Evolutionary conservation across 2,329 filamentous ascomycete genomes (phyloP).

Genomic region (Leptographium flavum): DNA sequence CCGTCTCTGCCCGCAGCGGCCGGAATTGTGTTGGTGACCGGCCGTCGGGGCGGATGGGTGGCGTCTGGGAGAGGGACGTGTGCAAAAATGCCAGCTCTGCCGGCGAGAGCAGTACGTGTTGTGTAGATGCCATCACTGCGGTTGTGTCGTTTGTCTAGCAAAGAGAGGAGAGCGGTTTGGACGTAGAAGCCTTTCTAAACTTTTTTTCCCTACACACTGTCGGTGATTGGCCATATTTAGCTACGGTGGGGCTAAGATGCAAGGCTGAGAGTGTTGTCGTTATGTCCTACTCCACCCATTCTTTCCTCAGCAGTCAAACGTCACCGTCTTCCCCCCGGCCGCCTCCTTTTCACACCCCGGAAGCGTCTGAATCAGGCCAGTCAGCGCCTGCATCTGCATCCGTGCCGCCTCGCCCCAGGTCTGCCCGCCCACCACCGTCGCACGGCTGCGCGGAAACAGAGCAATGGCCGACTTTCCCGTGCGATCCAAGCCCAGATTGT

Average conservation of each 20-base stretch:
- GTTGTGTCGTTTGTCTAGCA: constrained; percentile 8
- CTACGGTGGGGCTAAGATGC: constrained; percentile 1
- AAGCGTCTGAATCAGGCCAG: constrained; percentile 7
- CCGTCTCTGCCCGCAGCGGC: constrained; percentile 76
- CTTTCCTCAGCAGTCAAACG: constrained; percentile 3
- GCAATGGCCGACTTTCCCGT: constrained; percentile 9
- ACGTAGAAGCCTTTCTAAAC: background rate
- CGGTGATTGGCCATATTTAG: background rate
- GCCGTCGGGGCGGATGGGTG: constrained; percentile 81
- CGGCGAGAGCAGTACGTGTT: constrained; percentile 70
- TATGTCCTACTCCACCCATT: no score
- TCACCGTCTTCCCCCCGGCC: background rate
- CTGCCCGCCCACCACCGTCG: constrained; percentile 1
- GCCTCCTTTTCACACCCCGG: background rate
- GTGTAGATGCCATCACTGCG: constrained; percentile 43
- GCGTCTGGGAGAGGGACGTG: constrained; percentile 64
- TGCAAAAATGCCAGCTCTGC: constrained; percentile 95
- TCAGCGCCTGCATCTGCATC: constrained; percentile 8
- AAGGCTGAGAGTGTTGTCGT: background rate
- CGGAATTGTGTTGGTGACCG: constrained; percentile 77
- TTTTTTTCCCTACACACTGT: background rate
- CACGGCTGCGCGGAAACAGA: constrained; percentile 10
- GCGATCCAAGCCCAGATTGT: constrained; percentile 2
- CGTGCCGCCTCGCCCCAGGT: constrained; percentile 11
- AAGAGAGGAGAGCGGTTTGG: background rate